Conservation (phyloP, 2,329 filamentous ascomycete genomes). For the Trichoderma sp. region DNA sequence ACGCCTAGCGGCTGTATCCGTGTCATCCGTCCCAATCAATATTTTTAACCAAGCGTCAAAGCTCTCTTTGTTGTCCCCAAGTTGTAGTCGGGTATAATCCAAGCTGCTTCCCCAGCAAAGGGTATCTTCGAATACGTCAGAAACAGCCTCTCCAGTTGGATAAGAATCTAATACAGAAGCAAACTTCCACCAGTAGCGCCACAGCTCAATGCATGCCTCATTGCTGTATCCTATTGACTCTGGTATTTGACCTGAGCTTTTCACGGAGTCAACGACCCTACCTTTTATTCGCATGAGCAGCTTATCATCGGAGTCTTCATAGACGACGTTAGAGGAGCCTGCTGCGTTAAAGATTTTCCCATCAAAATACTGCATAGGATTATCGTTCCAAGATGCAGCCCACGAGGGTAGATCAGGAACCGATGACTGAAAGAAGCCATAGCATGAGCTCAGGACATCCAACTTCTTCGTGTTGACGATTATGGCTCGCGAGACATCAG, state of each 20-base stretch:
- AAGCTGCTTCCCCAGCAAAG: neutral
- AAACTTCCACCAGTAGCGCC: slow-evolving; percentile 15
- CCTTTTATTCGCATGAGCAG: slow-evolving; percentile 8
- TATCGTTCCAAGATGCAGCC: slow-evolving; percentile 17
- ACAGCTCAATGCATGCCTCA: slow-evolving; percentile 2
- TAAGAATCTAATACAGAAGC: neutral
- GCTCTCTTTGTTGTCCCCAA: slow-evolving; percentile 1
- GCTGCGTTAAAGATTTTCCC: neutral
- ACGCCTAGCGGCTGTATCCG: neutral
- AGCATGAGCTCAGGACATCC: slow-evolving; percentile 14
- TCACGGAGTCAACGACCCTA: neutral
- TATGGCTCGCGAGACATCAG: slow-evolving; percentile 11
- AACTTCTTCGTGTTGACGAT: neutral
- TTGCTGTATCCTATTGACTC: slow-evolving; percentile 3
- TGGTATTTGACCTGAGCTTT: neutral
- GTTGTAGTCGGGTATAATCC: neutral
- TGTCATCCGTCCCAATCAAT: neutral
- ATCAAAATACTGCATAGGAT: slow-evolving; percentile 14
- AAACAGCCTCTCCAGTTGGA: neutral
- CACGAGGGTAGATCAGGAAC: neutral
- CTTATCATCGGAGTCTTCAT: slow-evolving; percentile 1
- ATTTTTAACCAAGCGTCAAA: neutral
- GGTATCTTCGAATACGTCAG: neutral
- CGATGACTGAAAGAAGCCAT: neutral
- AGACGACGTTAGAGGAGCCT: neutral